Percentiles rank a stretch among this genome's conserved stretches.
Conservation (phyloP, 2,329 filamentous ascomycete genomes). For the Remersonia thermophila region DNA sequence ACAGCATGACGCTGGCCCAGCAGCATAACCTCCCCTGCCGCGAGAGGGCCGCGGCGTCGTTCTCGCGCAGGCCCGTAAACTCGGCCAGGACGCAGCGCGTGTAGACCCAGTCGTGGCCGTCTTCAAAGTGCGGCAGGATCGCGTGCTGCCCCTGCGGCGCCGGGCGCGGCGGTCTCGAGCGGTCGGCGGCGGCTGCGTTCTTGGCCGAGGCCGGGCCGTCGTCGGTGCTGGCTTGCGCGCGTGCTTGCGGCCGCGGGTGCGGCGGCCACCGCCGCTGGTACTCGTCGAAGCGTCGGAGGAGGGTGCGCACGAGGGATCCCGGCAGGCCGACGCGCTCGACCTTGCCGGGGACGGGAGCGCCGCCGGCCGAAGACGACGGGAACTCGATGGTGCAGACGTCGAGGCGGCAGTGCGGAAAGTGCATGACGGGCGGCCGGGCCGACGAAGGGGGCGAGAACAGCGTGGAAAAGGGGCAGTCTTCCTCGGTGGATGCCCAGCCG, state of each 20-base stretch:
- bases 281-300: slow-evolving; percentile 5
- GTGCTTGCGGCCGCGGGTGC: background rate
- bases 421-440: slow-evolving; percentile 7
- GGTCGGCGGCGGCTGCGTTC: too few relatives aligned
- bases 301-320: slow-evolving; percentile 8
- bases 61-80: slow-evolving; percentile 14
- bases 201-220: background rate
- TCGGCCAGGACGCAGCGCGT: slow-evolving; percentile 16
- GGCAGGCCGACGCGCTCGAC: slow-evolving; percentile 13
- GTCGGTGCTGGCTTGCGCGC: background rate
- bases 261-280: too few relatives aligned
- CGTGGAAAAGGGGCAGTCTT: background rate
- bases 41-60: slow-evolving; percentile 12
- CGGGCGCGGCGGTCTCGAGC: background rate
- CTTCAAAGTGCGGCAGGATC: slow-evolving; percentile 13
- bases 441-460: background rate
- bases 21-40: slow-evolving; percentile 13
- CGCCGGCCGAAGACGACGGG: background rate
- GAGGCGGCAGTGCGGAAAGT: slow-evolving; percentile 14
- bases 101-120: slow-evolving; percentile 16
- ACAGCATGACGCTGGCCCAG: slow-evolving; percentile 15
- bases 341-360: slow-evolving; percentile 1
- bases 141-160: too few relatives aligned
- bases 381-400: slow-evolving; percentile 4
- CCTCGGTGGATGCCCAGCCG: too few relatives aligned